Percentiles rank a stretch among this genome's conserved stretches.
Conservation (phyloP, 23 red algal species). For the Agarophyton chilense region DNA sequence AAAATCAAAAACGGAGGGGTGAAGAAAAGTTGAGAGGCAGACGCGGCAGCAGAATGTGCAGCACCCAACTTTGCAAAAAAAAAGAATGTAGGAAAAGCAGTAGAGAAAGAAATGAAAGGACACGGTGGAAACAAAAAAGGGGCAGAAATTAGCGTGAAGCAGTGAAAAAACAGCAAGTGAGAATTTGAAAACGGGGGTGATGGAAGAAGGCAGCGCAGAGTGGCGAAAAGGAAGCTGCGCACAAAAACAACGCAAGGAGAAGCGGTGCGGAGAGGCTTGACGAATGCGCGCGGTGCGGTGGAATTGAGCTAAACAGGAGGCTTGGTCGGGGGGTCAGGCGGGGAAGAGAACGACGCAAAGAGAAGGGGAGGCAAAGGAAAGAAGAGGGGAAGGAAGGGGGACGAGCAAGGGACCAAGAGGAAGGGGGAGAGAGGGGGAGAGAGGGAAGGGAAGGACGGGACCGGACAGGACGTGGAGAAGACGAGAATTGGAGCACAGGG, state of each 20-base stretch:
- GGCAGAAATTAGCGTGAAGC: background rate
- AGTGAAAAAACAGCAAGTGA: background rate
- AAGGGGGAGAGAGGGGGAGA: background rate
- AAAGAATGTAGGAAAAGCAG: background rate
- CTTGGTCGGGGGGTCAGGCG: too few species aligned
- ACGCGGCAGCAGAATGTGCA: background rate
- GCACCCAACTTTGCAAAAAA: background rate
- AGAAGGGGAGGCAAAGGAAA: background rate
- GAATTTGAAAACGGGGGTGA: background rate
- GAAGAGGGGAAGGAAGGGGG: background rate
- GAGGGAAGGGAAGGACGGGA: background rate
- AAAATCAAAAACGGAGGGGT: background rate
- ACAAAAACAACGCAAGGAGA: background rate
- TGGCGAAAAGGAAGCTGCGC: background rate
- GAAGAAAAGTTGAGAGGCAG: slow-evolving; percentile 10
- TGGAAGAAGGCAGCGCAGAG: background rate
- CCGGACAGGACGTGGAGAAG: background rate
- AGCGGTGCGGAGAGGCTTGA: background rate
- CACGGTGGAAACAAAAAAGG: background rate
- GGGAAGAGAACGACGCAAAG: too few species aligned
- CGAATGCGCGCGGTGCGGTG: background rate
- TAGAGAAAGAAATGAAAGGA: background rate
- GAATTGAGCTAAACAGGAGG: background rate
- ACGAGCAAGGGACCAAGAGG: background rate
- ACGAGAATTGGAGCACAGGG: background rate